Percentiles rank a stretch among this genome's conserved stretches.
Evolutionary conservation across 768 basidiomycete genomes (phyloP).

Genomic region (Termitomyces titanicus): DNA sequence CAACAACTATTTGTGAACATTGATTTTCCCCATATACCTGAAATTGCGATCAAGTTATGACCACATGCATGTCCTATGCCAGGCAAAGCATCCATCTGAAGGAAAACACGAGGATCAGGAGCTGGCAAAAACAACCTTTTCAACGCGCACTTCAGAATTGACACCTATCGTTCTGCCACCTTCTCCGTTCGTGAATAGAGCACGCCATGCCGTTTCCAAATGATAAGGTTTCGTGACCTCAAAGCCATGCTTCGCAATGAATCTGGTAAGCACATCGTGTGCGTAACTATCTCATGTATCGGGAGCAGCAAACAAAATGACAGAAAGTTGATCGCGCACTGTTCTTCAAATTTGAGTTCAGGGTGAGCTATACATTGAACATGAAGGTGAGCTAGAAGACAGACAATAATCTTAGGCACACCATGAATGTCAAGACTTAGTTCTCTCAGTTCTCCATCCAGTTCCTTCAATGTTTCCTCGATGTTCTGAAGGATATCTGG

Average conservation of each 20-base stretch:
- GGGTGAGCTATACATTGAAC: slow-evolving; percentile 49
- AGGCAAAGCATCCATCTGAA: slow-evolving; percentile 59
- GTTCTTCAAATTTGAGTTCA: slow-evolving; percentile 66
- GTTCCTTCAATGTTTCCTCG: slow-evolving; percentile 45
- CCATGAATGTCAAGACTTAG: slow-evolving; percentile 75
- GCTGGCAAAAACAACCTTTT: neutral
- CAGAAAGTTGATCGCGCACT: slow-evolving; percentile 32
- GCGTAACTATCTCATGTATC: slow-evolving; percentile 45
- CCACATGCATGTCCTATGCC: slow-evolving; percentile 74
- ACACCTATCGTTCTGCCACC: slow-evolving; percentile 73
- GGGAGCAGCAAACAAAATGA: neutral
- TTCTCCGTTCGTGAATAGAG: slow-evolving; percentile 57
- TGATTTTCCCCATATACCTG: slow-evolving; percentile 22
- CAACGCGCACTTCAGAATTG: slow-evolving; percentile 64
- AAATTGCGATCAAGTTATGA: slow-evolving; percentile 79
- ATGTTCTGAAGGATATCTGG: slow-evolving; percentile 62
- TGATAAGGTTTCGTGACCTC: slow-evolving; percentile 56
- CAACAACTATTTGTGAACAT: neutral
- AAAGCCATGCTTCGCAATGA: slow-evolving; percentile 66
- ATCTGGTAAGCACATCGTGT: slow-evolving; percentile 65
- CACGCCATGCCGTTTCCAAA: slow-evolving; percentile 74
- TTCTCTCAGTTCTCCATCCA: slow-evolving; percentile 51
- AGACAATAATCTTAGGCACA: slow-evolving; percentile 22
- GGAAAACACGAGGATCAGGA: neutral
- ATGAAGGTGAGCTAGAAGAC: neutral